Percentiles rank a stretch among this genome's conserved stretches.
Conservation (phyloP, 768 basidiomycete species). For the Russula griseocarnosa region DNA sequence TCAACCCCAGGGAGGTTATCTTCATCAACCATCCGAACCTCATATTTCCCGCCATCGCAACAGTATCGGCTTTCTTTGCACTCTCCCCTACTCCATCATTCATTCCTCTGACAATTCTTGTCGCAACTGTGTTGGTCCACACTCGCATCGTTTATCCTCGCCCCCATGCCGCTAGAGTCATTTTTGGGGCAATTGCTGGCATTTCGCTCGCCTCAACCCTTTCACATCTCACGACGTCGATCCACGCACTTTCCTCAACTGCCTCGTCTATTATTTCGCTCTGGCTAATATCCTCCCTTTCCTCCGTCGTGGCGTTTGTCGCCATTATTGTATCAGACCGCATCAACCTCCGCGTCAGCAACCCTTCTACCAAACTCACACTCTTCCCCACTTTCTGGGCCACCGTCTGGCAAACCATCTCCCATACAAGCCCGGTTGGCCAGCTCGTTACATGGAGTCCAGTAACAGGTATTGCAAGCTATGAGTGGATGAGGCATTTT, state of each 20-base stretch:
- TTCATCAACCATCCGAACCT: constrained; percentile 26
- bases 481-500: constrained; percentile 58
- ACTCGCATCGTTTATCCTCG: constrained; percentile 27
- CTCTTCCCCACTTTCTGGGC: constrained; percentile 72
- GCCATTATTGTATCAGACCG: constrained; percentile 40
- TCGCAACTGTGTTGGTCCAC: constrained; percentile 33
- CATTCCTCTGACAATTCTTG: constrained; percentile 32
- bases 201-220: constrained; percentile 32
- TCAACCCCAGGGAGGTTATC: constrained; percentile 5
- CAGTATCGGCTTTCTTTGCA: constrained; percentile 25
- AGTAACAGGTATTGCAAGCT: constrained; percentile 47
- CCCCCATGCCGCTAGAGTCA: constrained; percentile 4
- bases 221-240: constrained; percentile 33
- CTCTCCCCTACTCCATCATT: constrained; percentile 35
- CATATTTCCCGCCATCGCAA: constrained; percentile 16
- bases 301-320: constrained; percentile 39
- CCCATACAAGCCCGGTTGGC: constrained; percentile 62
- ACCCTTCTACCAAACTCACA: constrained; percentile 44
- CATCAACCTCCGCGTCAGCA: constrained; percentile 34
- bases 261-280: constrained; percentile 48
- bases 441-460: constrained; percentile 72
- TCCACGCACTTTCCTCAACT: constrained; percentile 53
- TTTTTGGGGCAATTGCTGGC: constrained; percentile 26
- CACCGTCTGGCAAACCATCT: constrained; percentile 51
- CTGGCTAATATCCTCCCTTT: constrained; percentile 39